Conservation (phyloP, 768 basidiomycete genomes). For the Piloderma croceum region DNA sequence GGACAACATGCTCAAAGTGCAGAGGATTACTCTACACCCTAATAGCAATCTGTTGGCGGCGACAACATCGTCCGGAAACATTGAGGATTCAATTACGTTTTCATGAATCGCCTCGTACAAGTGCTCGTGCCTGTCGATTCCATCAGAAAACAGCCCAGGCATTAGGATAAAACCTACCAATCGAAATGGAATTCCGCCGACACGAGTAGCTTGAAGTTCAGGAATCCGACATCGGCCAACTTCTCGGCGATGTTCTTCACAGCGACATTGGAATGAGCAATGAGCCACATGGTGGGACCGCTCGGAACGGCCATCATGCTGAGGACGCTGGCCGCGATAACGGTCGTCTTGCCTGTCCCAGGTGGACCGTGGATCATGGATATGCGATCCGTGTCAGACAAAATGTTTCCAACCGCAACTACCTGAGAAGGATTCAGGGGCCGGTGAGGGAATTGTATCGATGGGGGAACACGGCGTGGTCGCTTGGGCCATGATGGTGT, state of each 20-base stretch:
- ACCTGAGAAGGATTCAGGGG: conserved; percentile 24
- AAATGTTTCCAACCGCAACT: conserved; percentile 23
- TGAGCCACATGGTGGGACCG: conserved; percentile 62
- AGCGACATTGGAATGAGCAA: conserved; percentile 85
- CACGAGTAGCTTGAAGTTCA: conserved; percentile 61
- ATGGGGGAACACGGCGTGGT: not conserved
- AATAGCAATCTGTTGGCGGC: conserved; percentile 1
- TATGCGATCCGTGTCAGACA: conserved; percentile 17
- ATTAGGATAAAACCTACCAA: conserved; percentile 44
- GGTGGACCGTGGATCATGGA: conserved; percentile 45
- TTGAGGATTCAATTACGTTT: conserved; percentile 49
- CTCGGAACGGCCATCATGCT: conserved; percentile 34
- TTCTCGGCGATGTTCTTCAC: conserved; percentile 89
- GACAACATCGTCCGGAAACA: conserved; percentile 17
- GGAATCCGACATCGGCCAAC: conserved; percentile 48
- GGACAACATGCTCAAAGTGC: conserved; percentile 75
- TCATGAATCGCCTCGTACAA: conserved; percentile 46
- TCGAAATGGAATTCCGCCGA: conserved; percentile 59
- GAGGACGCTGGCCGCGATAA: conserved; percentile 59
- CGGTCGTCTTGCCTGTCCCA: conserved; percentile 70
- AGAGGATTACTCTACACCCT: conserved; percentile 57
- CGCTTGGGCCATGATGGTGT: conserved; percentile 13
- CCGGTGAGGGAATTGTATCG: conserved; percentile 1
- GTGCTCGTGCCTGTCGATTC: conserved; percentile 84
- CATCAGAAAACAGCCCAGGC: too few relatives aligned